phyloP scores from a whole-genome alignment of 306 rosid genomes.

The Astragalus glycyphyllos region DNA sequence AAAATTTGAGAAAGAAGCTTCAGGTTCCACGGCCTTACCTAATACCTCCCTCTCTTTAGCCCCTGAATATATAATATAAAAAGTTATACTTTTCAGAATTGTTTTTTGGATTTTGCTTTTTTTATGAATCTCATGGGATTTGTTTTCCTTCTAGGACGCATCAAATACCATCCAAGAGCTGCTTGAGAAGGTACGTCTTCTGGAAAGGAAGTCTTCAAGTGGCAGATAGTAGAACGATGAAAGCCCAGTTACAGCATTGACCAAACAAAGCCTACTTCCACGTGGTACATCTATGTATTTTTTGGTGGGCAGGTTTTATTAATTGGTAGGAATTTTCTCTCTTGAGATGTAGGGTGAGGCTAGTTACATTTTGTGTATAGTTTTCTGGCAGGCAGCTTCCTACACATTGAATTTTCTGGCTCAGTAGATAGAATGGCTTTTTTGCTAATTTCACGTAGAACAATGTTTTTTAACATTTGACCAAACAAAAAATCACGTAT shows the following conservation, averaged over 20 bases:
- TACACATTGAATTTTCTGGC: neutral
- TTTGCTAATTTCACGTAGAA: neutral
- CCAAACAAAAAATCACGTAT: too few species aligned
- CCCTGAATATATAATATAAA: neutral
- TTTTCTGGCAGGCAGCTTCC: neutral
- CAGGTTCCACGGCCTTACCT: slow-evolving; percentile 50
- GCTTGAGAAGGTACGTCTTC: slow-evolving; percentile 60
- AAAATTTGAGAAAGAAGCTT: slow-evolving; percentile 68
- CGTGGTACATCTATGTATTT: slow-evolving; percentile 28
- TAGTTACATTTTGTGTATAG: slow-evolving; percentile 17
- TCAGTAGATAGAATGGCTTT: neutral
- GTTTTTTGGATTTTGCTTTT: neutral
- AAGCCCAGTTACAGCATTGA: slow-evolving; percentile 5
- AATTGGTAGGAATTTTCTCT: neutral
- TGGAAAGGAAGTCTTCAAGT: slow-evolving; percentile 56
- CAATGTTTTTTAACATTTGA: slow-evolving; percentile 1
- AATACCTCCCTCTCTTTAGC: neutral
- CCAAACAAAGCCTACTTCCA: neutral
- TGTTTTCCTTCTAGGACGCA: slow-evolving; percentile 66
- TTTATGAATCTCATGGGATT: neutral
- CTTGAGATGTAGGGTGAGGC: slow-evolving; percentile 13
- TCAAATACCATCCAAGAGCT: slow-evolving; percentile 75
- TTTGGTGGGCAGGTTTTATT: neutral
- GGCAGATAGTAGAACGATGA: slow-evolving; percentile 31
- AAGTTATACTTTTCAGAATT: neutral